Evolutionary conservation across 2,329 filamentous ascomycete species (phyloP), one percentile per base, ranked within the genome.

Genomic region (Aspergillus quadricinctus): DNA sequence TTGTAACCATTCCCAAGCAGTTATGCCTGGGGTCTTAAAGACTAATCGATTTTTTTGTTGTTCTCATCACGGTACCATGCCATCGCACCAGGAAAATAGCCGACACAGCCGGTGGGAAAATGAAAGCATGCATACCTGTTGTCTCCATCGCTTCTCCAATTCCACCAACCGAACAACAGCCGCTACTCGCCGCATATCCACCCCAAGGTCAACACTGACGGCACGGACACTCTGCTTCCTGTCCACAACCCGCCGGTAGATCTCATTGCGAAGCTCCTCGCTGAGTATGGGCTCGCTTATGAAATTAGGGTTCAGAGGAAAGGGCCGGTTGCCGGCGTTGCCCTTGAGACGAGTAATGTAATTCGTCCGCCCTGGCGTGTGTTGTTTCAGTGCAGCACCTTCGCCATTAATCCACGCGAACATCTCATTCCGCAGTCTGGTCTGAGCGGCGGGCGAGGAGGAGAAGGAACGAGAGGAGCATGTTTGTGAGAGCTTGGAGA

Each of bases 31-130:
- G 86, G 92, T 97, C 92, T 96, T 97, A 82, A 95, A 96, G 93
- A 97, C 93, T 97, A 96, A 97, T 97, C 93, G 93, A 85, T 80
- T 88, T 84, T 86, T 87, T 85, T 83, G 79, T 74, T 82, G 84
- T 77, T 80, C 83, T 90, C 87, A 89, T 89, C 86, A 88, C 80
- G 58, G 59, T 54, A 66, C 28, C 25, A 21, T n/a, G 54, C 25
- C 45, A 35, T 31, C 19, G 31, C 21, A 45, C 49, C 9, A 40
- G 41, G 45, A 10, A 49, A 56, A 43, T 49, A 52, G 53, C 49
- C 54, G 29, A 35, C 25, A 17, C 41, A 50, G 55, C 45, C 3
- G 29, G n/a, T 23, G 23, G 23, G 57, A 43, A 31, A 78, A 28
- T 21, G 40, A 35, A 40, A 25, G 43, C 25, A 50, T 50, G 27